Evolutionary conservation across 2,329 filamentous ascomycete species (phyloP), one percentile per base, ranked within the genome.

Genomic region (Cercospora nicotianae): DNA sequence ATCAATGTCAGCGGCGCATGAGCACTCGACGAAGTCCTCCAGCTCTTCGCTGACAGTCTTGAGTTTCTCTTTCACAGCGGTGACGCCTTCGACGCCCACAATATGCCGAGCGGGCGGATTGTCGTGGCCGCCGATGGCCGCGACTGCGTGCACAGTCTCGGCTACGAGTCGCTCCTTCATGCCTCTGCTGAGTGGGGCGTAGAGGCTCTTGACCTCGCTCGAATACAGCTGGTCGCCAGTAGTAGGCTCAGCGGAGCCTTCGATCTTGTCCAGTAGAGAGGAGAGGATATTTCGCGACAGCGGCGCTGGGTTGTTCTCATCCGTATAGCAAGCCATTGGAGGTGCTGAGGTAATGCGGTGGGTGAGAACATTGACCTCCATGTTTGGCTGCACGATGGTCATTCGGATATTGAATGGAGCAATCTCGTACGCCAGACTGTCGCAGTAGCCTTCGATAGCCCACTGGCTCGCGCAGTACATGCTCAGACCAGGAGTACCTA

Each of bases 21-120:
- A 97, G 28, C 93, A 90, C 74, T 96, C 93, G 30, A 97, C 90
- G 79, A 98, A 98, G 73, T 98, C 95, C 79, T 98, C 95, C 66
- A 98, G 82, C 81, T 98, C 95, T 78, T 98, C 94, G 70, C 93
- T 96, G 2, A 97, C 92, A 1, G 93, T 97, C 82, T 96, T 97
- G 65, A 99, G 83, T 81, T 98, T 98, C 81, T 98, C 95, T 79
- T 94, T 96, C 45, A 98, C 94, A 48, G 91, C 91, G 5, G 88
- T 86, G 12, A 94, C 91, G 0, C 92, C 94, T 79, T 98, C 95
- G 64, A 91, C 88, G 0, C 95, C 94, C 2, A 98, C 94, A 75
- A 98, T 97, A 78, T 98, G 94, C 33, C 95, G 85, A 1, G 93
- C 92, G 0, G 95, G 95, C 1, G 95, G 95, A 78, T 98, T 98